phyloP scores from a whole-genome alignment of 1,139 yeast genomes.

The Yamadazyma dushanensis region DNA sequence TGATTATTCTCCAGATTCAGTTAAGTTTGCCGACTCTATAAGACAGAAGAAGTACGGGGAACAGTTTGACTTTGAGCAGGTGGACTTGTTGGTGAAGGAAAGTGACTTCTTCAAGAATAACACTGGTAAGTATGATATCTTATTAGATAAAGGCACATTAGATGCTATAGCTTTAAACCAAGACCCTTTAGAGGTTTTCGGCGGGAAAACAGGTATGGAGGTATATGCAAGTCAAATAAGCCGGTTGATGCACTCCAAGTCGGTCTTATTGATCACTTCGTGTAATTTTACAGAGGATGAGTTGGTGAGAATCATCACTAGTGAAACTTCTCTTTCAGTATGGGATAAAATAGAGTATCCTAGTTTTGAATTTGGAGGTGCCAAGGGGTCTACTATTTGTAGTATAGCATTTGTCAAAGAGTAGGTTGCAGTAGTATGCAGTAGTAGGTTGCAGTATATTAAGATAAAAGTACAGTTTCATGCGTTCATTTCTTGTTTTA shows the following conservation, averaged over 20 bases:
- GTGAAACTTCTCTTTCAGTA: constrained; percentile 37
- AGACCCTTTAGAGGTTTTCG: constrained; percentile 37
- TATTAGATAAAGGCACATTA: constrained; percentile 90
- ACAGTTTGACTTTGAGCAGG: constrained; percentile 44
- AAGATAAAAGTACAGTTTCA: background rate
- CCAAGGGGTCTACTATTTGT: constrained; percentile 82
- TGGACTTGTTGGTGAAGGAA: constrained; percentile 42
- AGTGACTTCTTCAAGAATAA: constrained; percentile 36
- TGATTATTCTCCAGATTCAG: constrained; percentile 82
- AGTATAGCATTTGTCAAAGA: constrained; percentile 64
- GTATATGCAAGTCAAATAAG: constrained; percentile 64
- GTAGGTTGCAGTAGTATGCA: background rate
- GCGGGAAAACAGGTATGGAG: constrained; percentile 53
- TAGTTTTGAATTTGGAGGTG: constrained; percentile 84
- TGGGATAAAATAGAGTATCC: constrained; percentile 77
- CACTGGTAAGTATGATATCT: constrained; percentile 55
- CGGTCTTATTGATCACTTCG: constrained; percentile 79
- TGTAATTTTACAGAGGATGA: constrained; percentile 91
- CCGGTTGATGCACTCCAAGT: constrained; percentile 53
- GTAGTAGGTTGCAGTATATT: too few relatives aligned
- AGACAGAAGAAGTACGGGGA: constrained; percentile 39
- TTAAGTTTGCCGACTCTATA: constrained; percentile 66
- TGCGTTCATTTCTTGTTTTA: constrained; percentile 23
- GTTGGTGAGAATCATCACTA: constrained; percentile 55
- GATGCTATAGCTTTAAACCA: constrained; percentile 95